phyloP scores from a whole-genome alignment of 2,329 filamentous ascomycete genomes.

The Colletotrichum orbiculare region DNA sequence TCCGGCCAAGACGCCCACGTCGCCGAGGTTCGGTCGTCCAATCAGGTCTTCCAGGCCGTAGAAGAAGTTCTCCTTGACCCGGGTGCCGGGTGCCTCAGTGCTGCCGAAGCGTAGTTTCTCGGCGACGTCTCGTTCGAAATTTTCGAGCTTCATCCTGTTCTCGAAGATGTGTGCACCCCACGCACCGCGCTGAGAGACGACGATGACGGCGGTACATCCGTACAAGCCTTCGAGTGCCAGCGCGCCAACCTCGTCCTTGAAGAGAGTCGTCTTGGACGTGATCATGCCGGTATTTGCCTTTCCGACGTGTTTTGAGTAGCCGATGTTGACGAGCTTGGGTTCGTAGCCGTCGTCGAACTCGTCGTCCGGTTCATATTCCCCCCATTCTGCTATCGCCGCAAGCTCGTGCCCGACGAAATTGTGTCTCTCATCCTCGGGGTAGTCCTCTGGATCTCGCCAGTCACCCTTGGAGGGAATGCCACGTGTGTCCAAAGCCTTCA shows the following conservation, averaged over 20 bases:
- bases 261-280: conserved; percentile 7
- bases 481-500: conserved; percentile 40
- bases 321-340: not conserved
- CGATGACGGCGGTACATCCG: conserved; percentile 22
- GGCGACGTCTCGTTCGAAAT: not conserved
- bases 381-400: not conserved
- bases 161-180: conserved; percentile 27
- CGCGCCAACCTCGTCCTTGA: not conserved
- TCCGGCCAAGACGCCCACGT: conserved; percentile 10
- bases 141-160: not conserved
- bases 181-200: conserved; percentile 20
- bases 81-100: not conserved
- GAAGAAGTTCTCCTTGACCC: not conserved
- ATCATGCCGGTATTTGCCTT: not conserved
- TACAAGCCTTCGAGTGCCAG: conserved; percentile 22
- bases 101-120: not conserved
- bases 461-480: conserved; percentile 21
- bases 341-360: conserved; percentile 1
- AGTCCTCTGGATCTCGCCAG: conserved; percentile 15
- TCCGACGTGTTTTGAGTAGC: not conserved
- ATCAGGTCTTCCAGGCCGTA: conserved; percentile 15
- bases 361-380: not conserved
- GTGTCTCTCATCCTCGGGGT: not conserved
- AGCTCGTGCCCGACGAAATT: conserved; percentile 10
- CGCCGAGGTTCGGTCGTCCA: not conserved